Evolutionary conservation across 345 rosid species (phyloP), one percentile per base, ranked within the genome.

Genomic region (Syzygium aromaticum): DNA sequence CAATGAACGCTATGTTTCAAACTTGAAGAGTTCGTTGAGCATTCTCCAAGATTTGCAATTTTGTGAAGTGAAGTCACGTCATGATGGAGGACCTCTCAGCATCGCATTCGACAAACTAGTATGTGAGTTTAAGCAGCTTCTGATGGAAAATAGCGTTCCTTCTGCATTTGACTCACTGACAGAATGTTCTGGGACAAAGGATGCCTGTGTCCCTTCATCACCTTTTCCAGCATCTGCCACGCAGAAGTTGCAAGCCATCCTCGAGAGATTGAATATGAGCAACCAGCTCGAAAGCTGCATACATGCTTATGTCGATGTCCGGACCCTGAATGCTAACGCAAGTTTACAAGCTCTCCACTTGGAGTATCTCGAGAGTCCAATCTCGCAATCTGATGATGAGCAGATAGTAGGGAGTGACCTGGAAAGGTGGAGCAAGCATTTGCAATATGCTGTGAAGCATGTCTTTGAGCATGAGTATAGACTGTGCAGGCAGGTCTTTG

Each of bases 391-490:
- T 27, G 95, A 94, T 38, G 92, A 89, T 63, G 93, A 88, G 22
- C 92, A 93, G 52, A 93, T 90, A 16, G 77, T 92, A 51, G 95
- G 93, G 54, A 87, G 59, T 4, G 84, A 82, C 54, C 86, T 97
- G 86, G 88, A 90, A 56, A 88, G 89, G 85, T 97, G 98, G 98
- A 91, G 92, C 77, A 33, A 87, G 87, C 91, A 94, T 89, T 89
- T 97, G 84, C 92, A 93, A 90, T 85, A 91, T 52, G 92, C 93
- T 7, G 92, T 94, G 83, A 92, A 91, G 91, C 88, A 87, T 82
- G 89, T 95, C 11, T 91, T 92, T 8, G 91, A 91, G 90, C 85
- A 78, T 12, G 98, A 97, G 88, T 84, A 85, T 85, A 85, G 85
- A 86, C 93, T 96, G 22, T 93, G 98, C 91, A 87, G 56, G 54